Evolutionary conservation across 2,329 filamentous ascomycete genomes (phyloP).

Genomic region (Sporothrix globosa): DNA sequence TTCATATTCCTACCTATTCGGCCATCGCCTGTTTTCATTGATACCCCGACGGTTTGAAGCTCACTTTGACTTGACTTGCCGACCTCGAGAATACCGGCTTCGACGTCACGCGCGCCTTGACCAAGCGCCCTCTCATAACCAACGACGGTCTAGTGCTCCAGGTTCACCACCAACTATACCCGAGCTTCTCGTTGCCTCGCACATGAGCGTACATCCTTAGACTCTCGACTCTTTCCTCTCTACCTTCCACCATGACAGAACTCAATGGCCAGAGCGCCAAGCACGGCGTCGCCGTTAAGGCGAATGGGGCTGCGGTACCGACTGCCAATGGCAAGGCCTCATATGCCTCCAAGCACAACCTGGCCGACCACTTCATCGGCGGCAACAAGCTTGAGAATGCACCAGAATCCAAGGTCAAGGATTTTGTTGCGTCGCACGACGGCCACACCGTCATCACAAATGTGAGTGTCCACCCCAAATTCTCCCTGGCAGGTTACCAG

Average conservation of each 20-base stretch:
- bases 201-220: constrained; percentile 9
- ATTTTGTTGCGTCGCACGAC: constrained; percentile 86
- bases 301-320: constrained; percentile 53
- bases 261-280: constrained; percentile 48
- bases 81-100: constrained; percentile 2
- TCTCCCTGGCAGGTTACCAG: not conserved
- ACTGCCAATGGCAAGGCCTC: constrained; percentile 63
- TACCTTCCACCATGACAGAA: constrained; percentile 52
- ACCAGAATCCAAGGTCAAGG: constrained; percentile 83
- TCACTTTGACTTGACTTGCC: not conserved
- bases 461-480: constrained; percentile 57
- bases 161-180: not conserved
- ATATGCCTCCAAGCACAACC: constrained; percentile 77
- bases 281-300: constrained; percentile 43
- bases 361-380: constrained; percentile 94
- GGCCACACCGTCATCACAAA: constrained; percentile 99
- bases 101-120: constrained; percentile 19
- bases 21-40: constrained; percentile 22
- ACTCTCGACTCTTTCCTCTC: constrained; percentile 8
- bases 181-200: constrained; percentile 17
- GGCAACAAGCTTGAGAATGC: constrained; percentile 86
- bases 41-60: constrained; percentile 31
- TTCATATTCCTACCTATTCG: not conserved
- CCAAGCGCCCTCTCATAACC: not conserved
- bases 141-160: not conserved